These are phyloP conservation scores for Hemisphaericaspora lyxosophila DNA, from an alignment of 1,139 yeast species.

Conservation along the genomic window DNA sequence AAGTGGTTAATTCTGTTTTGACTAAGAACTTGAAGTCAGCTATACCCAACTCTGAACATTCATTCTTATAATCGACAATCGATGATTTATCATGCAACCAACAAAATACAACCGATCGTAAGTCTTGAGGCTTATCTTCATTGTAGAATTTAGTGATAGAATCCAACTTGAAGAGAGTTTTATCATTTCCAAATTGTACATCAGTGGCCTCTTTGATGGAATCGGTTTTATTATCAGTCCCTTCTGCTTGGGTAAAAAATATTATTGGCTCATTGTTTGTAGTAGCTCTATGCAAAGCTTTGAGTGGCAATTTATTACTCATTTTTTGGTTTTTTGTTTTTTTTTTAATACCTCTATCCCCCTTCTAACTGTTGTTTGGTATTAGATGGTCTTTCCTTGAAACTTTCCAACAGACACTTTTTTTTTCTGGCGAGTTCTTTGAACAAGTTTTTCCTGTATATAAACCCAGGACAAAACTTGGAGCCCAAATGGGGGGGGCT, in stretches of 20 bases:
- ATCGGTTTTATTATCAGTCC: constrained; percentile 16
- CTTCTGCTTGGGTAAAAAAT: constrained; percentile 17
- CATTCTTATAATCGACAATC: constrained; percentile 79
- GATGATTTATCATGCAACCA: constrained; percentile 76
- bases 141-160: constrained; percentile 57
- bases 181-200: constrained; percentile 30
- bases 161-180: constrained; percentile 32
- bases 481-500: too few relatives aligned
- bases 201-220: constrained; percentile 38
- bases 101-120: constrained; percentile 71
- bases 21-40: constrained; percentile 80
- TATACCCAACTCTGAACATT: constrained; percentile 64
- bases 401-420: too few relatives aligned
- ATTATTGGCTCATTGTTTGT: constrained; percentile 24
- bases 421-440: too few relatives aligned
- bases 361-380: too few relatives aligned
- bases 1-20: constrained; percentile 78
- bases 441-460: too few relatives aligned
- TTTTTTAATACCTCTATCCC: neutral
- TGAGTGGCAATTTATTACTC: constrained; percentile 12
- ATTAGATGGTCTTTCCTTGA: too few relatives aligned
- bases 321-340: neutral
- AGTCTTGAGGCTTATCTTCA: constrained; percentile 50
- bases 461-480: too few relatives aligned
- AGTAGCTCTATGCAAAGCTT: constrained; percentile 26